Evolutionary conservation across 2,329 filamentous ascomycete genomes (phyloP).

Genomic region (Fusarium liriodendri): DNA sequence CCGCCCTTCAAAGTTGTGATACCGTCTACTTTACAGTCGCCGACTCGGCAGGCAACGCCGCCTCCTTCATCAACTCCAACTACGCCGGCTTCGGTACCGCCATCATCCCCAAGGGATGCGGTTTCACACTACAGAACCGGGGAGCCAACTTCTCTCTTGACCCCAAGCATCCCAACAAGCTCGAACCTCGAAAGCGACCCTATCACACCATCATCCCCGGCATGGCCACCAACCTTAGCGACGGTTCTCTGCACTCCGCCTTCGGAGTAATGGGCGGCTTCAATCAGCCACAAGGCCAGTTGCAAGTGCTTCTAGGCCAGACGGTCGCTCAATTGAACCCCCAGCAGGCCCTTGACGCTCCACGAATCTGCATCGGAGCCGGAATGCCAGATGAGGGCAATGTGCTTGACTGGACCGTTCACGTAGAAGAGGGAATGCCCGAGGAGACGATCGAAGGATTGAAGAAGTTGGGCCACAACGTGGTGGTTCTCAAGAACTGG

Average conservation of each 20-base stretch:
- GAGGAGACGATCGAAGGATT: constrained; percentile 75
- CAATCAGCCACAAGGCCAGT: constrained; percentile 97
- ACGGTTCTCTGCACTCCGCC: constrained; percentile 82
- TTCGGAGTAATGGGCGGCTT: constrained; percentile 99
- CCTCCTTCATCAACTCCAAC: constrained; percentile 97
- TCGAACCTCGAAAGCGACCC: constrained; percentile 85
- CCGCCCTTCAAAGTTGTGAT: constrained; percentile 86
- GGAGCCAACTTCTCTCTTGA: constrained; percentile 86
- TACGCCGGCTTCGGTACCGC: constrained; percentile 88
- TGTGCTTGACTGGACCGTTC: constrained; percentile 73
- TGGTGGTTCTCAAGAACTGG: constrained; percentile 75
- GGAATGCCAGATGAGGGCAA: constrained; percentile 72
- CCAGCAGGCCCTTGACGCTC: constrained; percentile 90
- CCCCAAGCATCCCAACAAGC: constrained; percentile 78
- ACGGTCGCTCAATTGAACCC: constrained; percentile 83
- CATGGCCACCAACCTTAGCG: constrained; percentile 81
- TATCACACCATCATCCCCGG: constrained; percentile 99
- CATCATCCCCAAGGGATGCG: constrained; percentile 87
- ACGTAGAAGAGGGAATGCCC: constrained; percentile 84
- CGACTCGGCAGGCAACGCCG: constrained; percentile 86
- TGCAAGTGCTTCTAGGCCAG: constrained; percentile 93
- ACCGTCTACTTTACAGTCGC: constrained; percentile 94
- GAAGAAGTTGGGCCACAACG: constrained; percentile 76
- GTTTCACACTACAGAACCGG: constrained; percentile 95
- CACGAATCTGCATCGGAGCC: constrained; percentile 87